Conservation (phyloP, 352 stramenopile species). For the Phytophthora pisi region DNA sequence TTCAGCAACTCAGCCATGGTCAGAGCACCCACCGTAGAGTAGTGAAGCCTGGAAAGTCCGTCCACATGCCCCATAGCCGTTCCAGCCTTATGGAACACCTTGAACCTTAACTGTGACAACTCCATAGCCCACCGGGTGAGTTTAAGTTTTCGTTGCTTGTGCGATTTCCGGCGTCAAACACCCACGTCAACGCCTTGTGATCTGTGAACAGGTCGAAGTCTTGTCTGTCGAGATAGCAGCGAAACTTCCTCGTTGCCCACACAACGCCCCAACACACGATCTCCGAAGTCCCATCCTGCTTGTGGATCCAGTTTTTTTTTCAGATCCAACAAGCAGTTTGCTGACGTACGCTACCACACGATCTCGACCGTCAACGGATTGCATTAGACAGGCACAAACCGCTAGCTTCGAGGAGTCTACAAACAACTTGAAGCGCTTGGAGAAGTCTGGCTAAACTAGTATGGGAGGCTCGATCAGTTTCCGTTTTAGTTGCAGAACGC, state of each 20-base stretch:
- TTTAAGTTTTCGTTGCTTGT: background rate
- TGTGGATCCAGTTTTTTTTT: conserved; percentile 1
- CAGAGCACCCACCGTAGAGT: background rate
- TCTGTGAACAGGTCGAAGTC: no score
- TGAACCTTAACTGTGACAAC: conserved; percentile 5
- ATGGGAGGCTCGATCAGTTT: conserved; percentile 1
- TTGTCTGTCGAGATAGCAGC: no score
- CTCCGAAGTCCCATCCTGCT: background rate
- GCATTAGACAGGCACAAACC: conserved; percentile 5
- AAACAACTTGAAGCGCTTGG: conserved; percentile 4
- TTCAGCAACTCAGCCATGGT: background rate
- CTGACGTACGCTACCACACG: background rate
- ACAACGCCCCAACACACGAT: conserved; percentile 2
- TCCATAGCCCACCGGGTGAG: conserved; percentile 11
- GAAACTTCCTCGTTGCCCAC: no score
- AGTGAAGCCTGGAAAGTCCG: conserved; percentile 4
- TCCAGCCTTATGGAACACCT: conserved; percentile 5
- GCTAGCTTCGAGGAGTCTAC: conserved; percentile 5
- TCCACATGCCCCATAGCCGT: conserved; percentile 11
- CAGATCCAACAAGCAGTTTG: background rate
- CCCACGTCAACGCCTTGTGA: no score
- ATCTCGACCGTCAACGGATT: background rate
- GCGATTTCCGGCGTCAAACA: no score
- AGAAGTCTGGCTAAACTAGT: conserved; percentile 2
- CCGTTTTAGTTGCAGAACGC: conserved; percentile 9